Conservation (phyloP, 192 early-diverging fungal genomes). For the Mortierella claussenii region DNA sequence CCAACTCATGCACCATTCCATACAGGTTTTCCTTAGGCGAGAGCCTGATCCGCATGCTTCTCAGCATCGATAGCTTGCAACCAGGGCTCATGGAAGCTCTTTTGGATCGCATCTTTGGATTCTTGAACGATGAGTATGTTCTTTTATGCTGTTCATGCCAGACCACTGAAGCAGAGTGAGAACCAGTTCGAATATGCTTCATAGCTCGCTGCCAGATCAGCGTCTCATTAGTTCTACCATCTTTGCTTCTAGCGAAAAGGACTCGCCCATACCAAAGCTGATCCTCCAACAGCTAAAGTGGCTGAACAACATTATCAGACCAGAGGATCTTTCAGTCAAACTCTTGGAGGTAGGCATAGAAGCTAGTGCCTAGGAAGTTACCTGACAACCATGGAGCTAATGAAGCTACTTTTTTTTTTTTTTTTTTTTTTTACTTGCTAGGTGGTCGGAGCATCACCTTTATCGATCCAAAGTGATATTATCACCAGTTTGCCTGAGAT, state of each 20-base stretch:
- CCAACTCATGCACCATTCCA: not conserved
- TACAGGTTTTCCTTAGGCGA: constrained; percentile 48
- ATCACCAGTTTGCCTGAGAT: constrained; percentile 81
- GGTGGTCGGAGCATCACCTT: constrained; percentile 71
- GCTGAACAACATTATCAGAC: constrained; percentile 78
- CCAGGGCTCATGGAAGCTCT: constrained; percentile 68
- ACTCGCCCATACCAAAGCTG: constrained; percentile 62
- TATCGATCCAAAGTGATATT: constrained; percentile 76
- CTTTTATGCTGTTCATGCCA: no score
- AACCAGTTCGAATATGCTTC: no score
- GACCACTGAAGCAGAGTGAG: no score
- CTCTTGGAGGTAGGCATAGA: constrained; percentile 66
- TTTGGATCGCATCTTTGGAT: constrained; percentile 56
- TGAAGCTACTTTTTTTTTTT: not conserved
- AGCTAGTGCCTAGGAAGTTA: not conserved
- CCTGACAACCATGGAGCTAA: not conserved
- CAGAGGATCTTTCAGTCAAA: constrained; percentile 66
- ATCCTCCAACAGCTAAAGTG: constrained; percentile 80
- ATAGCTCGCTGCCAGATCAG: not conserved
- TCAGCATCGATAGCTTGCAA: constrained; percentile 71
- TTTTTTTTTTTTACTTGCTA: constrained; percentile 8
- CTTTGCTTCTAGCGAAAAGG: constrained; percentile 51
- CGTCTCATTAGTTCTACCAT: not conserved
- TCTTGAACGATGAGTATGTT: constrained; percentile 35
- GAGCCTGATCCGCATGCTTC: constrained; percentile 68